These are phyloP conservation scores for Penicillium angulare DNA, from an alignment of 495 filamentous ascomycete species.

Conservation along the genomic window DNA sequence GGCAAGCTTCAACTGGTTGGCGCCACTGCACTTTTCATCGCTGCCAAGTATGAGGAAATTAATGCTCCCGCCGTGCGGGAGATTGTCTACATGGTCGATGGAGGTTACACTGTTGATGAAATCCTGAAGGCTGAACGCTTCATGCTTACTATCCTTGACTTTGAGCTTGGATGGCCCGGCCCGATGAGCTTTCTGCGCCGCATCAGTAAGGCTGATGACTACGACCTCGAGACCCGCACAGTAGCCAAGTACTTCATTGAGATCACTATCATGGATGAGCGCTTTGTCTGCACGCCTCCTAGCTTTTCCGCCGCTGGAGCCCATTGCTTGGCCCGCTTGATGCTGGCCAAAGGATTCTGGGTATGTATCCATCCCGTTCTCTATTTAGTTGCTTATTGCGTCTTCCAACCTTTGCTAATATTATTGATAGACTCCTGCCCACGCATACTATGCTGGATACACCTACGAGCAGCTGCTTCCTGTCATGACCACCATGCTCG, in stretches of 20 bases:
- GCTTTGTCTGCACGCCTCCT: slow-evolving; percentile 85
- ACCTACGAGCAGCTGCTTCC: slow-evolving; percentile 79
- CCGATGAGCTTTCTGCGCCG: slow-evolving; percentile 97
- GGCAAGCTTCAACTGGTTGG: slow-evolving; percentile 95
- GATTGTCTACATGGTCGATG: slow-evolving; percentile 98
- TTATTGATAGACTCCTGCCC: slow-evolving; percentile 62
- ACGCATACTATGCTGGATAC: slow-evolving; percentile 91
- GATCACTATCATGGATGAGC: slow-evolving; percentile 95
- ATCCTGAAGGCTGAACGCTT: slow-evolving; percentile 96
- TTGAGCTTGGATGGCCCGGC: slow-evolving; percentile 93
- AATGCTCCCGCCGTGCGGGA: slow-evolving; percentile 92
- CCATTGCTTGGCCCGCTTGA: slow-evolving; percentile 86
- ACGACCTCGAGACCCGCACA: slow-evolving; percentile 92
- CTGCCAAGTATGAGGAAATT: slow-evolving; percentile 98
- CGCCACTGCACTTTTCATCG: slow-evolving; percentile 92
- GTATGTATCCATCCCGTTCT: slow-evolving; percentile 53
- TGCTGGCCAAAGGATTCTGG: slow-evolving; percentile 89
- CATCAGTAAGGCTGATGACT: slow-evolving; percentile 98
- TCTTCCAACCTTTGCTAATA: slow-evolving; percentile 25
- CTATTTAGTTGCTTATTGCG: not conserved
- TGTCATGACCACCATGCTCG: slow-evolving; percentile 70
- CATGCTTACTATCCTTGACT: slow-evolving; percentile 94
- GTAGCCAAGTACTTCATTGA: slow-evolving; percentile 98
- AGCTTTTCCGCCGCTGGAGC: slow-evolving; percentile 91
- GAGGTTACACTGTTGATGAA: slow-evolving; percentile 83